phyloP scores from a whole-genome alignment of 2,329 filamentous ascomycete genomes.

The Canariomyces notabilis region DNA sequence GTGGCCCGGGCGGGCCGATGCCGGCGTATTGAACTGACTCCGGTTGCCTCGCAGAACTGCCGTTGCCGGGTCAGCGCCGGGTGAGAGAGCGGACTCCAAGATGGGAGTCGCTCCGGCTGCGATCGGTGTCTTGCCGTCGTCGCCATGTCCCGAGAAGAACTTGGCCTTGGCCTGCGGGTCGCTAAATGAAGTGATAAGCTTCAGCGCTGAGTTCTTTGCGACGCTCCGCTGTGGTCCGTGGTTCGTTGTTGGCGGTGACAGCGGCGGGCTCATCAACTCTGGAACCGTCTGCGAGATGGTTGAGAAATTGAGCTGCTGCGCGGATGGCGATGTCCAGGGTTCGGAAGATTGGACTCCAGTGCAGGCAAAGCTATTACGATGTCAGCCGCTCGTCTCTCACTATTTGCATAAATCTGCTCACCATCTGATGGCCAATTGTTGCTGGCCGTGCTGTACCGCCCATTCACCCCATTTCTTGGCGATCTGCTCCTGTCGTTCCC shows the following conservation, averaged over 20 bases:
- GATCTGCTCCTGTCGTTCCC: conserved; percentile 84
- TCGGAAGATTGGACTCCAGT: conserved; percentile 79
- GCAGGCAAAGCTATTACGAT: conserved; percentile 65
- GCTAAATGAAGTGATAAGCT: conserved; percentile 86
- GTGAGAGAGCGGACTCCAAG: conserved; percentile 70
- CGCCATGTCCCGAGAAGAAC: conserved; percentile 50
- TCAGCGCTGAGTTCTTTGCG: conserved; percentile 76
- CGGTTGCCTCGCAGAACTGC: conserved; percentile 64
- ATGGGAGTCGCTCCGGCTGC: conserved; percentile 85
- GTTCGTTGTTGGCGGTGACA: conserved; percentile 66
- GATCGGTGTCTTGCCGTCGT: conserved; percentile 66
- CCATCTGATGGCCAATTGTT: conserved; percentile 85
- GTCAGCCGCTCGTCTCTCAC: background rate
- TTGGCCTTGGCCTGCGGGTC: conserved; percentile 57
- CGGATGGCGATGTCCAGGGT: conserved; percentile 82
- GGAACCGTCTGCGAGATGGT: conserved; percentile 51
- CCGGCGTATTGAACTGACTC: conserved; percentile 64
- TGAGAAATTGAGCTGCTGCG: conserved; percentile 53
- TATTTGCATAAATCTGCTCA: conserved; percentile 28
- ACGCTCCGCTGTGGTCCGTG: conserved; percentile 58
- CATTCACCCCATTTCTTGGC: conserved; percentile 93
- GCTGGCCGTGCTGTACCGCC: conserved; percentile 79
- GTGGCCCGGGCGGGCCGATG: conserved; percentile 59
- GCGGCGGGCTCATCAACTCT: conserved; percentile 61
- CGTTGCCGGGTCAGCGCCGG: conserved; percentile 61